Conservation (phyloP, 768 basidiomycete genomes). For the Tylopilus subfusipes region DNA sequence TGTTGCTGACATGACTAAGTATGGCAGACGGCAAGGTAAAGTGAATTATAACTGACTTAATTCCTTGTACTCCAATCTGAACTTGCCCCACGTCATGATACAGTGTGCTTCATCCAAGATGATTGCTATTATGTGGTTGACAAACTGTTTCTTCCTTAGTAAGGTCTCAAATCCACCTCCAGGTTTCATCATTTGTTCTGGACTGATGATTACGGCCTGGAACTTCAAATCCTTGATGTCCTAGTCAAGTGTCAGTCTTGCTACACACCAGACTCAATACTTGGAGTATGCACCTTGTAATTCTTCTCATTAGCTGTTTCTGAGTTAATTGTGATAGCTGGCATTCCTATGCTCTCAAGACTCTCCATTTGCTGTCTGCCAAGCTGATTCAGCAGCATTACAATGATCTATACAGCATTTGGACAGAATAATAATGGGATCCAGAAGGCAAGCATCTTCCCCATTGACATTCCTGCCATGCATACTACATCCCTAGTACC, state of each 20-base stretch:
- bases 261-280: neutral
- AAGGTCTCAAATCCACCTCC: neutral
- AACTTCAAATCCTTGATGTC: neutral
- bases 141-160: neutral
- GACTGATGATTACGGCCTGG: neutral
- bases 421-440: neutral
- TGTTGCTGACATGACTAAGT: neutral
- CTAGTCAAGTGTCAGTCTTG: neutral
- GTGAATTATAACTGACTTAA: neutral
- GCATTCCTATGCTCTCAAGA: neutral
- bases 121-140: neutral
- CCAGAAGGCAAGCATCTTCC: neutral
- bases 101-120: slow-evolving; percentile 12
- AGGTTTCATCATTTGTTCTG: neutral
- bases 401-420: neutral
- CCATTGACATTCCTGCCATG: neutral
- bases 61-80: neutral
- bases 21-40: neutral
- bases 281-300: neutral
- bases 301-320: neutral
- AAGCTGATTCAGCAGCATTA: neutral
- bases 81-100: neutral
- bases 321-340: neutral
- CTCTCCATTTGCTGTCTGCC: neutral
- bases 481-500: neutral